Conservation (phyloP, 257 asterid genomes). For the Gentiana dahurica region DNA sequence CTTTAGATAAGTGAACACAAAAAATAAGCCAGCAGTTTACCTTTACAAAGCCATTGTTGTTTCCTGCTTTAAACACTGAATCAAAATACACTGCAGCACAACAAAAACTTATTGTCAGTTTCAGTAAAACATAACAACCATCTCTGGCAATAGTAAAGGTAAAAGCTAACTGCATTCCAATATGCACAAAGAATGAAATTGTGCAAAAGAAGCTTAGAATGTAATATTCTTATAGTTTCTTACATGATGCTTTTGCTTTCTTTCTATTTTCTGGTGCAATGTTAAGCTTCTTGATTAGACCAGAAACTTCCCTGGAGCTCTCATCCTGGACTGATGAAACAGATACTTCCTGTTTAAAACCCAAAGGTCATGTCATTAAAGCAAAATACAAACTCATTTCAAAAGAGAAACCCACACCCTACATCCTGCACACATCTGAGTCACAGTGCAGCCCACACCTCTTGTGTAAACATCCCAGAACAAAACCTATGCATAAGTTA, state of each 20-base stretch:
- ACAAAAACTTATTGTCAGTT: conserved; percentile 1
- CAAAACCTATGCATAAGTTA: too few relatives aligned
- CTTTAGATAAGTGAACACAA: too few relatives aligned
- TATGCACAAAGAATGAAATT: neutral
- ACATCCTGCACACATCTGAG: too few relatives aligned
- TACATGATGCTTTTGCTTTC: conserved; percentile 70
- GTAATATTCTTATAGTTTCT: conserved; percentile 10
- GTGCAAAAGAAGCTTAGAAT: neutral
- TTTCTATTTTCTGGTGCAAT: conserved; percentile 50
- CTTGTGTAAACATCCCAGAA: too few relatives aligned
- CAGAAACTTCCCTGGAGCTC: conserved; percentile 72
- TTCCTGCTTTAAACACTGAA: conserved; percentile 51
- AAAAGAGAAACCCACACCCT: too few relatives aligned
- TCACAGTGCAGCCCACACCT: too few relatives aligned
- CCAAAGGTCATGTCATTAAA: neutral
- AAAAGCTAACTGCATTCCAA: neutral
- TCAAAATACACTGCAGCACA: conserved; percentile 68
- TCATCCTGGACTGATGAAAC: conserved; percentile 68
- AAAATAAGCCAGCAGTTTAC: conserved; percentile 20
- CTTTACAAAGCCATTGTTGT: conserved; percentile 43
- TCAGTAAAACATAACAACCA: too few relatives aligned
- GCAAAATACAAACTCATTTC: neutral
- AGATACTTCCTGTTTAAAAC: conserved; percentile 22
- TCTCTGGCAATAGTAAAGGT: conserved; percentile 10
- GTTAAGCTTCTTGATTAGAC: conserved; percentile 79